Evolutionary conservation across 192 early-diverging fungal species (phyloP), one percentile per base, ranked within the genome.

Genomic region (Jimgerdemannia lactiflua): DNA sequence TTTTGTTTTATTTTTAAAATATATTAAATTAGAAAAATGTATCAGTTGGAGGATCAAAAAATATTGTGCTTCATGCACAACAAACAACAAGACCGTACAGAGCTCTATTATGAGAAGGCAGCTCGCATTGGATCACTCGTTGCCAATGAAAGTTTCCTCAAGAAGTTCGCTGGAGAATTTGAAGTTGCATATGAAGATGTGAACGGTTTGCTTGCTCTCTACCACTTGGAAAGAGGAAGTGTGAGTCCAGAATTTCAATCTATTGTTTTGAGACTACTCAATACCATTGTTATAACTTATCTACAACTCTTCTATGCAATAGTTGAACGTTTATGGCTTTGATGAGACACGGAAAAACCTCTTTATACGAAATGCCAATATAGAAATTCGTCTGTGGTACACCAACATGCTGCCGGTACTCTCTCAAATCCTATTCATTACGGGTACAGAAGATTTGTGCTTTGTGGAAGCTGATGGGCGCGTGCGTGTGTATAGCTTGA

Each of bases 341-440:
- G 49, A 59, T 14, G 49, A 59, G 14, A 59, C 49, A 14, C 49
- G 49, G 2, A 59, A 2, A 0, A 14, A 59, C 14, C 6, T 59
- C 49, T 59, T 59, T 59, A 59, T 14, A 10, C 49, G 49, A 10
- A 10, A 6, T 2, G 49, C 43, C 3, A 72, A 77, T 72, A 77
- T 77, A 54, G 3, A 29, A 67, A 54, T 77, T 4, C 39, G 4
- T 20, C 75, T 44, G 17, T 77, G 63, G 63, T 72, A 72, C 71
- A 71, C 72, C 54, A 39, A 74, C 4, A 64, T 9, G 39, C 40
- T 40, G 39, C 74, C 75, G 4, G 63, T 65, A 42, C 67, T 77
- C 3, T 3, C 63, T 1, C 75, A 77, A 68, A 72, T 77, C 43
- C 49, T 77, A 14, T 77, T 71, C 42, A 77, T 77, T 14, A 77